A percentile compares a stretch with the other conserved stretches of the same genome.
phyloP scores from a whole-genome alignment of 208 protist species.

The Leishmania tropica region DNA sequence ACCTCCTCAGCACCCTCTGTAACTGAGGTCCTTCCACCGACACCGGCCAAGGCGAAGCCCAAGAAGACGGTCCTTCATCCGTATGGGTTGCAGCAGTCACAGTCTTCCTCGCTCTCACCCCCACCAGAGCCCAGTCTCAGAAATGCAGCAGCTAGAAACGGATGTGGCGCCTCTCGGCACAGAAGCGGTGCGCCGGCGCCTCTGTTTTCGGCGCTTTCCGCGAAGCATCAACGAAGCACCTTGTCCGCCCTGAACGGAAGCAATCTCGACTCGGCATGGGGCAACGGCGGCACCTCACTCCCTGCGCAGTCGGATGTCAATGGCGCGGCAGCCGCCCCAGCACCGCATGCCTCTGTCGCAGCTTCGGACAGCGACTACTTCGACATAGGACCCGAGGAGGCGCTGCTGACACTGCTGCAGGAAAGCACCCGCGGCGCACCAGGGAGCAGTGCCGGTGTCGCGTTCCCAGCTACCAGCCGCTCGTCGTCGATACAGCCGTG shows the following conservation, averaged over 20 bases:
- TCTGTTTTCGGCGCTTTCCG: slow-evolving; percentile 11
- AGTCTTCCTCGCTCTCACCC: neutral
- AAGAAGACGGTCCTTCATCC: slow-evolving; percentile 1
- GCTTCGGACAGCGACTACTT: slow-evolving; percentile 30
- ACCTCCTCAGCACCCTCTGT: neutral
- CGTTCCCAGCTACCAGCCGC: neutral
- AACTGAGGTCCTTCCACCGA: neutral
- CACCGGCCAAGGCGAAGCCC: neutral
- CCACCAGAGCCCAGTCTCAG: neutral
- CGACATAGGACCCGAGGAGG: slow-evolving; percentile 41
- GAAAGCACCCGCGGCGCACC: slow-evolving; percentile 10
- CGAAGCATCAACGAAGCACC: neutral
- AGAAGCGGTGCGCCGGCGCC: neutral
- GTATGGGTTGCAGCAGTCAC: neutral
- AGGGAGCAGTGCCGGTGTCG: neutral
- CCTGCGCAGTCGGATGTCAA: neutral
- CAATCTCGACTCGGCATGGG: slow-evolving; percentile 20
- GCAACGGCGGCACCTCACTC: neutral
- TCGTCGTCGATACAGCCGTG: slow-evolving; percentile 1
- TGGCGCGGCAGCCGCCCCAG: neutral
- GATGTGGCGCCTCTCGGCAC: neutral
- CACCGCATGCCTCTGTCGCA: neutral
- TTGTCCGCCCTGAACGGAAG: slow-evolving; percentile 14
- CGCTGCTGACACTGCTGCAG: slow-evolving; percentile 34
- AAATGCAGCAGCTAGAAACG: neutral